Base-by-base conservation (phyloP, 2,329 filamentous ascomycete species). In the Dothidotthia symphoricarpi region DNA sequence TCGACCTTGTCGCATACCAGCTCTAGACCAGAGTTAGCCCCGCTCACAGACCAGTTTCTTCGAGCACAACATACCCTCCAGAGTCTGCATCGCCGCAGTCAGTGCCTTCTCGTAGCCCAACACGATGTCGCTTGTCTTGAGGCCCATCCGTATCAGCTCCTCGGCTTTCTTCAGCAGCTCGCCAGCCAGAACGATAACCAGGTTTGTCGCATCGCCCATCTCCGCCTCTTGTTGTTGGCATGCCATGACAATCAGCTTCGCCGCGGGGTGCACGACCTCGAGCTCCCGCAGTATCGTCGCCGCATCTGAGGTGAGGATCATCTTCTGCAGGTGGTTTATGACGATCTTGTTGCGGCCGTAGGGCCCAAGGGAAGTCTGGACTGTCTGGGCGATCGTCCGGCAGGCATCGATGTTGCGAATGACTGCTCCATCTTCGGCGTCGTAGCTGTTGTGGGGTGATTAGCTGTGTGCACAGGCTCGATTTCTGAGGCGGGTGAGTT, bases 341-440 rank as follows among this genome's bases (percentile, higher is more conserved):
- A 98, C 88, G 66, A 98, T 90, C 77, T 98, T 98, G 78, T 98
- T 98, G 71, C 93, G 87, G 63, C 93, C 93, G 72, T 95, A 96
- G 44, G 93, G 93, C 35, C 93, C 94, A 24, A 98, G 80, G 30
- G 93, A 97, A 40, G 93, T 97, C 76, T 95, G 89, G 33, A 98
- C 93, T 35, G 93, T 98, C 61, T 86, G 87, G 42, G 93, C 83
- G 70, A 98, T 97, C 54, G 93, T 88, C 52, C 90, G 82, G 76
- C 93, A 98, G 67, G 94, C 93, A 67, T 98, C 94, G 73, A 98
- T 97, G 72, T 98, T 98, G 66, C 93, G 89, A 53, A 97, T 79
- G 55, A 98, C 90, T 55, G 93, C 94, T 67, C 93, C 93, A 86
- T 98, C 93, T 82, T 98, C 94, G 45, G 91, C 85, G 68, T 97